Evolutionary conservation across 768 basidiomycete species (phyloP).

Genomic region (Termitomyces sp.): DNA sequence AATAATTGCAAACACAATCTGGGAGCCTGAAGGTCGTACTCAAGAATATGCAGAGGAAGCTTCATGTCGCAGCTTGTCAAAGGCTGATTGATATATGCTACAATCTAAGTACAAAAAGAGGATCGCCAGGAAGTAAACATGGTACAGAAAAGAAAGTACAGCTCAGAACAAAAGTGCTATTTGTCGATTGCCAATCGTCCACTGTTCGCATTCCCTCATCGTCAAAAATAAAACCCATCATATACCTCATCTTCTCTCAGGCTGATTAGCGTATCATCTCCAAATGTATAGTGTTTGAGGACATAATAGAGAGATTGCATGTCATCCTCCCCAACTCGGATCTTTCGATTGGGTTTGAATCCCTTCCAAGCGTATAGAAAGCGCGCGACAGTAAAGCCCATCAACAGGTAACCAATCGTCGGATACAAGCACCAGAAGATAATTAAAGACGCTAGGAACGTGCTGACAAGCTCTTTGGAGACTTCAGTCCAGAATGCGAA

Average conservation of each 20-base stretch:
- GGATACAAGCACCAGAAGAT: slow-evolving; percentile 23
- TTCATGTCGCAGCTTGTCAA: background rate
- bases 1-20: no score
- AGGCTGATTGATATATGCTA: background rate
- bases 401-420: slow-evolving; percentile 16
- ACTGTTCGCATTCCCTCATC: background rate
- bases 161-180: background rate
- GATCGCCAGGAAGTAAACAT: background rate
- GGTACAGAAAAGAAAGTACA: background rate
- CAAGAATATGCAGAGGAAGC: no score
- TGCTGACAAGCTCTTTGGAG: slow-evolving; percentile 29
- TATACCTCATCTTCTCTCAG: slow-evolving; percentile 13
- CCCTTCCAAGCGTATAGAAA: slow-evolving; percentile 30
- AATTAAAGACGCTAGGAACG: slow-evolving; percentile 27
- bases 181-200: background rate
- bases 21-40: no score
- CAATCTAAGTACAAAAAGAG: background rate
- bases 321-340: slow-evolving; percentile 36
- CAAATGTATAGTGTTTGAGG: slow-evolving; percentile 3
- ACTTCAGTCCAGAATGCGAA: slow-evolving; percentile 36
- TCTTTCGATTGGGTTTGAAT: slow-evolving; percentile 25
- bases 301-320: slow-evolving; percentile 31
- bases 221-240: slow-evolving; percentile 7
- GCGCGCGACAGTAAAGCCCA: slow-evolving; percentile 21
- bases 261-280: background rate